A percentile compares a stretch with the other conserved stretches of the same genome.
These are phyloP conservation scores for Bothriochloa decipiens DNA, from an alignment of 176 grass and related monocot genomes.

Conservation along the genomic window DNA sequence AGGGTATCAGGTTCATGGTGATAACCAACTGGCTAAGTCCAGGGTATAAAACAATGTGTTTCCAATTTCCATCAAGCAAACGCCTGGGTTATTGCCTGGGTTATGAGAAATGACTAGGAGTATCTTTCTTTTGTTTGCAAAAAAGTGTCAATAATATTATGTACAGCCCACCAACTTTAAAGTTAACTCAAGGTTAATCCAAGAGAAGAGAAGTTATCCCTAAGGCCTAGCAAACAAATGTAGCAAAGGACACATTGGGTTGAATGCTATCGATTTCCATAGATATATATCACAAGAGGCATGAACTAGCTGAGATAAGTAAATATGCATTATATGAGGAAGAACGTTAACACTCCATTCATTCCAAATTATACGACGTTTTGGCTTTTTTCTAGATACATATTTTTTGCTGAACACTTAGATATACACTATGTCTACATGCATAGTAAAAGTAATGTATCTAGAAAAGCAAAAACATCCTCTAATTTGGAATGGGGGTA, in stretches of 20 bases:
- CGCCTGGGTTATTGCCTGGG: not conserved
- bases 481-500: not conserved
- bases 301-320: not conserved
- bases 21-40: not conserved
- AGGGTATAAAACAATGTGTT: not conserved
- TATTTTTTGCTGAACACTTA: not conserved
- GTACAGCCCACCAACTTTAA: not conserved
- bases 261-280: not conserved
- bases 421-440: not conserved
- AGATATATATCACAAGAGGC: not conserved
- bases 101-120: not conserved
- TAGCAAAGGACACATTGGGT: not conserved
- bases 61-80: not conserved
- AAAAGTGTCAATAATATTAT: not conserved
- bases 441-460: not conserved
- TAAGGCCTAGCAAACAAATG: not conserved
- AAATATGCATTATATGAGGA: not conserved
- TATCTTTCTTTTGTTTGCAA: not conserved
- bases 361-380: not conserved
- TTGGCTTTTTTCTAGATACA: not conserved
- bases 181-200: not conserved
- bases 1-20: not conserved
- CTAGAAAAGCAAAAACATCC: not conserved
- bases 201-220: not conserved
- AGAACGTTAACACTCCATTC: not conserved